Percentiles rank a stretch among this genome's conserved stretches.
Evolutionary conservation across 2,329 filamentous ascomycete species (phyloP).

Genomic region (Colletotrichum euphorbiae): DNA sequence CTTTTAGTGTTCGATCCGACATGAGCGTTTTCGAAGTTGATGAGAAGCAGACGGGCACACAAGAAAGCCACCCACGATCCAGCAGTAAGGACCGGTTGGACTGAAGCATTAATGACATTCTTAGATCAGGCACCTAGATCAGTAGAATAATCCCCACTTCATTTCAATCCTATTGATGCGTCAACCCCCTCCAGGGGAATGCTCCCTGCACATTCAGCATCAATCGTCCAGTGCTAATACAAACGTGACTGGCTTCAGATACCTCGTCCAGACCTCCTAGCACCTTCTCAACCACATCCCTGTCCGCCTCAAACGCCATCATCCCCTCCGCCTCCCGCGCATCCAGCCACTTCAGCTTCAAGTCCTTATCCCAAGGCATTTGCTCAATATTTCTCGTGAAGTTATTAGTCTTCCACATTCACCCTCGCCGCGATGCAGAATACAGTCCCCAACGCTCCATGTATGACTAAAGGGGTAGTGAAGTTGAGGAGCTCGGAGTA

Average conservation of each 20-base stretch:
- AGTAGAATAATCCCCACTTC: neutral
- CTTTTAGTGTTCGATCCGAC: constrained; percentile 84
- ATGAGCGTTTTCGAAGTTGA: constrained; percentile 75
- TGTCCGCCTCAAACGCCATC: constrained; percentile 40
- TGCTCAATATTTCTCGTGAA: constrained; percentile 43
- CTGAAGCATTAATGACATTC: neutral
- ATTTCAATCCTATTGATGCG: too few species aligned
- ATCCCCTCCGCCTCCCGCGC: constrained; percentile 37
- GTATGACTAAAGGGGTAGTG: constrained; percentile 7
- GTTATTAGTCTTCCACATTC: constrained; percentile 45
- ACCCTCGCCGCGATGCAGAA: constrained; percentile 53
- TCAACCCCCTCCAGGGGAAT: too few species aligned
- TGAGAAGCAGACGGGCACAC: neutral
- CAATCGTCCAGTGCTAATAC: too few species aligned
- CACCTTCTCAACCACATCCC: neutral
- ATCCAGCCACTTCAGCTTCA: constrained; percentile 42
- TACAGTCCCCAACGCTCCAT: constrained; percentile 49
- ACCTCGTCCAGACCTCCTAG: neutral
- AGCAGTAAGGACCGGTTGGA: constrained; percentile 38
- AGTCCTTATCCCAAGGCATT: constrained; percentile 38
- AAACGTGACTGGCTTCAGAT: neutral
- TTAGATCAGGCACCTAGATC: neutral
- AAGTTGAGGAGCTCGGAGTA: neutral
- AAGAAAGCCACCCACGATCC: constrained; percentile 1
- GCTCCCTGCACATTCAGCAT: too few species aligned